Percentiles rank a stretch among this genome's conserved stretches.
Evolutionary conservation across 2,329 filamentous ascomycete genomes (phyloP).

Genomic region (Alternaria tenuissima): DNA sequence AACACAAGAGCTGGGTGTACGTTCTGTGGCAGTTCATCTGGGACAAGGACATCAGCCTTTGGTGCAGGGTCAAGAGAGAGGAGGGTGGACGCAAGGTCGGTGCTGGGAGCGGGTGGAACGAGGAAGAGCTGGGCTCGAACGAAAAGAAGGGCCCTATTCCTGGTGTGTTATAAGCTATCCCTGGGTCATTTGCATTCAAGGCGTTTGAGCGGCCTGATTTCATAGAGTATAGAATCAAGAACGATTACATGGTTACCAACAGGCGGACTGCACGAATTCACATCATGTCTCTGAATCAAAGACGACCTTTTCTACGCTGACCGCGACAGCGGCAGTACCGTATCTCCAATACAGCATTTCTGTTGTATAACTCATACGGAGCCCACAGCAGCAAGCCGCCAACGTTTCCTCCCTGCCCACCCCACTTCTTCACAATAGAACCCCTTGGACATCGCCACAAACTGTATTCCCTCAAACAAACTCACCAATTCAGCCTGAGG

Average conservation of each 20-base stretch:
- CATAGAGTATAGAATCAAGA: conserved; percentile 5
- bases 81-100: conserved; percentile 73
- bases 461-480: not conserved
- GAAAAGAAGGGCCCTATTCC: conserved; percentile 58
- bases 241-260: not conserved
- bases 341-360: not conserved
- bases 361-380: not conserved
- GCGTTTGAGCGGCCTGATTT: conserved; percentile 11
- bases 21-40: conserved; percentile 96
- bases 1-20: conserved; percentile 88
- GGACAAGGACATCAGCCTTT: conserved; percentile 88
- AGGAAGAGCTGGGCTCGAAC: conserved; percentile 59
- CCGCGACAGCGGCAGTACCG: no score
- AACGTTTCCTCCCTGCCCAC: not conserved
- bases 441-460: not conserved
- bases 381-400: conserved; percentile 10
- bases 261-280: not conserved
- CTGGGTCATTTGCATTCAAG: conserved; percentile 1
- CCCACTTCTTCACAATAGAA: conserved; percentile 9
- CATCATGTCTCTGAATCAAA: not conserved
- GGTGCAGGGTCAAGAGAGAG: conserved; percentile 90
- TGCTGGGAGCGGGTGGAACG: conserved; percentile 52
- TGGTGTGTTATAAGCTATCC: conserved; percentile 38
- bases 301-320: no score
- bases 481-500: not conserved